Evolutionary conservation across 345 rosid genomes (phyloP), one percentile per base, ranked within the genome.

Genomic region (Moricandia moricandioides): DNA sequence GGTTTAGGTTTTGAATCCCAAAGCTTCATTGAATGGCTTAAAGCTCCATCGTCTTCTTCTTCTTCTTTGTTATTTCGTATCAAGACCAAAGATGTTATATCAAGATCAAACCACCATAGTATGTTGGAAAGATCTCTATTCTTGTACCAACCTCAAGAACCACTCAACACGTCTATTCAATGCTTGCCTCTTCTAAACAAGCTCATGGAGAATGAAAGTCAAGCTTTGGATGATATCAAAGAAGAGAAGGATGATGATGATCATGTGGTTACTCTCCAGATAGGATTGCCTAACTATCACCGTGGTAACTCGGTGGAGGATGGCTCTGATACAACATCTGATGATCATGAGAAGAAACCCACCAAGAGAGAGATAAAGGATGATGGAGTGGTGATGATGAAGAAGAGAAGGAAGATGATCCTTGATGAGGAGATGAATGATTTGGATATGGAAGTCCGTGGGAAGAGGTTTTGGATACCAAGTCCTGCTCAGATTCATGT

Each of bases 401-500:
- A 66, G 64, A 78, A 70, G 73, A 78, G 55, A 62, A 78, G 69
- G 60, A 72, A 39, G 59, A 66, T 72, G 59, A 52, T 33, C 37
- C 45, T 64, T 66, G 37, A 16, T 49, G 65, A 39, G 14, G 69
- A 51, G 37, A 34, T 63, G 40, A 58, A 1, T 72, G 73, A 31
- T 72, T 78, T 58, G 18, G 81, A 71, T 51, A 17, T 66, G 37
- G 81, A 66, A 71, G 73, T 66, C 2, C 27, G 63, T 71, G 81
- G 73, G 7, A 47, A 71, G 76, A 78, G 73, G 65, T 78, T 72
- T 80, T 95, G 99, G 99, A 92, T 95, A 70, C 99, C 99, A 13
- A 95, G 94, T 16, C 97, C 96, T 8, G 82, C 96, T 70, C 99
- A 95, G 82, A 95, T 95, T 82, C 87, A 88, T 56, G 89, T 90